Base-by-base conservation (phyloP, 2,329 filamentous ascomycete species). In the Byssochlamys sp. region DNA sequence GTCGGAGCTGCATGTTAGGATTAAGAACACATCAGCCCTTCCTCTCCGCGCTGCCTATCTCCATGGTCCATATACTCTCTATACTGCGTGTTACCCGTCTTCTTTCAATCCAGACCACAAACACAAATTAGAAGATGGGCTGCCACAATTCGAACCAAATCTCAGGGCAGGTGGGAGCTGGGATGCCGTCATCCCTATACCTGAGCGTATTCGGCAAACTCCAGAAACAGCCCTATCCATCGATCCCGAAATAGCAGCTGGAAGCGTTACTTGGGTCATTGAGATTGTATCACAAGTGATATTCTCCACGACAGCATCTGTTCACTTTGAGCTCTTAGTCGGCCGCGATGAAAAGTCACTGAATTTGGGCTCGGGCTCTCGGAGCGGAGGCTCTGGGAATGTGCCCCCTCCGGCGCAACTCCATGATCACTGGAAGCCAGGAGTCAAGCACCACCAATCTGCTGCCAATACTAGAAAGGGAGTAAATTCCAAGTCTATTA, bases 11-110 rank as follows among this genome's bases (percentile, higher is more conserved):
- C 84, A 90, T 73, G 83, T 99, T 52, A 90, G 89, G 65, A 86
- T 99, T 71, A 92, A 89, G 71, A 99, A 99, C 73, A 91, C 89
- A 9, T 94, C 89, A 45, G 88, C 90, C 58, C 89, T 96, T 62
- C 89, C 94, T 14, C 80, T 97, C 45, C 89, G 94, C 68, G 94
- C 94, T 56, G 94, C 94, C 57, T 99, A 96, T 71, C 87, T 99
- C 56, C 94, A 96, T 75, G 94, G 94, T 0, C 94, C 94, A 1
- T 99, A 99, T 71, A 95, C 87, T 0, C 81, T 97, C 39, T 91
- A 90, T 67, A 87, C 91, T 53, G 86, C 91, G 55, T 89, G 91
- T 26, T 95, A 95, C 66, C 90, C 92, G 0, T 81, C 88, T 14
- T 84, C 81, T 52, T 97, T 94, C 77, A 82, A 91, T 66, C 90